A percentile compares a stretch with the other conserved stretches of the same genome.
phyloP scores from a whole-genome alignment of 805 yeast species.

The Candida sithepensis region DNA sequence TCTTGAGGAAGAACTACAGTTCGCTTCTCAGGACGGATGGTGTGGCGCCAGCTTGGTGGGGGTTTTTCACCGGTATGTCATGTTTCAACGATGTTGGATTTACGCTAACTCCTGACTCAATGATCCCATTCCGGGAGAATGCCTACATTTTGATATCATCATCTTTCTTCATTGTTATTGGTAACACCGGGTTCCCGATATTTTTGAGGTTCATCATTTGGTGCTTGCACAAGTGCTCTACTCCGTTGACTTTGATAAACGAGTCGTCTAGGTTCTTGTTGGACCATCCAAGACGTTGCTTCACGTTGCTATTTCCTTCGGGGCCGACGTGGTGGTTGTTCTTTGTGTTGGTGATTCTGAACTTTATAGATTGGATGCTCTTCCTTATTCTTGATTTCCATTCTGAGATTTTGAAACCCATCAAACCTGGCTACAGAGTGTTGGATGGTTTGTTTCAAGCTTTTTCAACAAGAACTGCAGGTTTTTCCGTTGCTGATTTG shows the following conservation, averaged over 20 bases:
- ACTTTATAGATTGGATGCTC: conserved; percentile 72
- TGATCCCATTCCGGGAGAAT: conserved; percentile 61
- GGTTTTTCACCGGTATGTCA: conserved; percentile 75
- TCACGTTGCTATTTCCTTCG: conserved; percentile 86
- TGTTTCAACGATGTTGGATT: conserved; percentile 83
- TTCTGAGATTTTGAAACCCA: conserved; percentile 43
- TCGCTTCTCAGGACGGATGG: conserved; percentile 50
- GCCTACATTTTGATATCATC: conserved; percentile 62
- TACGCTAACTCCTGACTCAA: conserved; percentile 77
- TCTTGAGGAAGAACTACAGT: conserved; percentile 38
- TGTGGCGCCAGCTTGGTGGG: conserved; percentile 88
- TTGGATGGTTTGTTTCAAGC: conserved; percentile 89
- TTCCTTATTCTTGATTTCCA: conserved; percentile 76
- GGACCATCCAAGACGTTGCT: conserved; percentile 97
- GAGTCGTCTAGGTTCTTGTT: conserved; percentile 84
- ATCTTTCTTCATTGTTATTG: conserved; percentile 75
- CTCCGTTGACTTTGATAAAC: conserved; percentile 55
- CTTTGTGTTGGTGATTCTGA: conserved; percentile 65
- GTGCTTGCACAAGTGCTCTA: conserved; percentile 66
- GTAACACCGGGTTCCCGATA: conserved; percentile 94
- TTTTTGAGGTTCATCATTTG: conserved; percentile 78
- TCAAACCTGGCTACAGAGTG: conserved; percentile 66
- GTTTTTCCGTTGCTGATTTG: conserved; percentile 72
- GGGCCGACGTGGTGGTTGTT: conserved; percentile 95
- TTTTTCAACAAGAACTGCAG: conserved; percentile 91